Conservation (phyloP, 2,329 filamentous ascomycete genomes). For the Fusarium goolgardi region DNA sequence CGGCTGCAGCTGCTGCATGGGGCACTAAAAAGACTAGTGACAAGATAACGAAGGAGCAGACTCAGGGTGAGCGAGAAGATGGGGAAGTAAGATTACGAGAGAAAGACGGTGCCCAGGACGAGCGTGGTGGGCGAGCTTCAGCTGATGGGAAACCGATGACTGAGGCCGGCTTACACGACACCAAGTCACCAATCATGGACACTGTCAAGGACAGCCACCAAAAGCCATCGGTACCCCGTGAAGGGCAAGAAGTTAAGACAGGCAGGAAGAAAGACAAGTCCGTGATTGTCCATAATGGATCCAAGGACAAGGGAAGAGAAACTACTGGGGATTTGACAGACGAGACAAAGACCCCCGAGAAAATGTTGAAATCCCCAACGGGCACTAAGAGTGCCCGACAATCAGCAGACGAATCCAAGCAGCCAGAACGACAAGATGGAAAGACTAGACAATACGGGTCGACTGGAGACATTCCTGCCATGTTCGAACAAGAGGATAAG, state of each 20-base stretch:
- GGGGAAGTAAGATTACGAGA: slow-evolving; percentile 9
- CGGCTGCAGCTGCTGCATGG: slow-evolving; percentile 41
- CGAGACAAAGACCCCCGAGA: slow-evolving; percentile 3
- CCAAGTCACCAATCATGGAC: not conserved
- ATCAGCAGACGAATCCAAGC: slow-evolving; percentile 7
- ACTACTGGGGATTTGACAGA: slow-evolving; percentile 16
- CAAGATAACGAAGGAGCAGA: slow-evolving; percentile 50
- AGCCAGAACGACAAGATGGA: slow-evolving; percentile 9
- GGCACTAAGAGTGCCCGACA: slow-evolving; percentile 1
- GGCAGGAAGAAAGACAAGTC: slow-evolving; percentile 41
- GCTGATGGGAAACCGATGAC: not conserved
- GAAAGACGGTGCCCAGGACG: not conserved
- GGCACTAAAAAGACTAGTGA: slow-evolving; percentile 38
- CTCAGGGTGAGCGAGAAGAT: slow-evolving; percentile 53
- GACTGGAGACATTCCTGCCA: slow-evolving; percentile 37
- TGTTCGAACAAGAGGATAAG: slow-evolving; percentile 39
- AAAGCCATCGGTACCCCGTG: slow-evolving; percentile 10
- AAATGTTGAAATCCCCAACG: slow-evolving; percentile 5
- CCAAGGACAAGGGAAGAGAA: slow-evolving; percentile 18
- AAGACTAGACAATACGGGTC: slow-evolving; percentile 10
- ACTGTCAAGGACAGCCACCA: slow-evolving; percentile 47
- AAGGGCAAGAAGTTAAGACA: not conserved
- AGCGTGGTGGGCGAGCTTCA: not conserved
- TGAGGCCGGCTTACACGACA: not conserved
- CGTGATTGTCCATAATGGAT: slow-evolving; percentile 43